Conservation (phyloP, 352 stramenopile genomes). For the Hyaloperonospora brassicae region DNA sequence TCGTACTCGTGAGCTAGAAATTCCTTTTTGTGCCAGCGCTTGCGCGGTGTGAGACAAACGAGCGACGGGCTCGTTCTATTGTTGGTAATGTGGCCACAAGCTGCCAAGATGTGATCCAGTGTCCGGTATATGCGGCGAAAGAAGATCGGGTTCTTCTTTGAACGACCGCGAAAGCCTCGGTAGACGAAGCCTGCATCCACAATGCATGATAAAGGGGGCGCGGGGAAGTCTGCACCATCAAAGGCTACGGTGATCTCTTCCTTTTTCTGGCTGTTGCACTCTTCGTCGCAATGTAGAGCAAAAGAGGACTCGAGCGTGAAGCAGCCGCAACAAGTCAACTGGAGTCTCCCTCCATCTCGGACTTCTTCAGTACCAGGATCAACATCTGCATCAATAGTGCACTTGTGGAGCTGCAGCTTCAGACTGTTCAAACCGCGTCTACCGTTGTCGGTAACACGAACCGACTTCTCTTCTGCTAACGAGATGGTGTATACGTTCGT, state of each 20-base stretch:
- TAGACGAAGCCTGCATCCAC: slow-evolving; percentile 45
- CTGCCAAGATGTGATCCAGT: slow-evolving; percentile 27
- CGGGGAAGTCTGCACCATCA: slow-evolving; percentile 5
- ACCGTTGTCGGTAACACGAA: slow-evolving; percentile 6
- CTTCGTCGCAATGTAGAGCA: background rate
- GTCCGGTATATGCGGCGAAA: slow-evolving; percentile 35
- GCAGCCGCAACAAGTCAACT: slow-evolving; percentile 12
- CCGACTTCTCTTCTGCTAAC: slow-evolving; percentile 8
- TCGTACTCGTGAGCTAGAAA: slow-evolving; percentile 39
- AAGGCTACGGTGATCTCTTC: slow-evolving; percentile 13
- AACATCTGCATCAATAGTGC: slow-evolving; percentile 8
- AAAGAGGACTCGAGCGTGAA: slow-evolving; percentile 24
- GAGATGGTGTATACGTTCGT: slow-evolving; percentile 29
- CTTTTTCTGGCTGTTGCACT: slow-evolving; percentile 7
- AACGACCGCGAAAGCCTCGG: slow-evolving; percentile 36
- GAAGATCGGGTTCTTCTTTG: slow-evolving; percentile 41
- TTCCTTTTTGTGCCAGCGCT: slow-evolving; percentile 59
- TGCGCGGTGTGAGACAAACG: slow-evolving; percentile 44
- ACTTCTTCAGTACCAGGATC: slow-evolving; percentile 2
- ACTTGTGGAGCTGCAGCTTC: slow-evolving; percentile 22
- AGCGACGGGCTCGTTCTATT: slow-evolving; percentile 12
- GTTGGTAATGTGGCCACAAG: slow-evolving; percentile 1
- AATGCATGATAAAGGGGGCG: slow-evolving; percentile 30
- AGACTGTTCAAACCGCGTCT: slow-evolving; percentile 11
- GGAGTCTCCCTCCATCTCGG: slow-evolving; percentile 11